These are phyloP conservation scores for Kodamaea jinghongensis DNA, from an alignment of 805 yeast genomes.

Conservation along the genomic window DNA sequence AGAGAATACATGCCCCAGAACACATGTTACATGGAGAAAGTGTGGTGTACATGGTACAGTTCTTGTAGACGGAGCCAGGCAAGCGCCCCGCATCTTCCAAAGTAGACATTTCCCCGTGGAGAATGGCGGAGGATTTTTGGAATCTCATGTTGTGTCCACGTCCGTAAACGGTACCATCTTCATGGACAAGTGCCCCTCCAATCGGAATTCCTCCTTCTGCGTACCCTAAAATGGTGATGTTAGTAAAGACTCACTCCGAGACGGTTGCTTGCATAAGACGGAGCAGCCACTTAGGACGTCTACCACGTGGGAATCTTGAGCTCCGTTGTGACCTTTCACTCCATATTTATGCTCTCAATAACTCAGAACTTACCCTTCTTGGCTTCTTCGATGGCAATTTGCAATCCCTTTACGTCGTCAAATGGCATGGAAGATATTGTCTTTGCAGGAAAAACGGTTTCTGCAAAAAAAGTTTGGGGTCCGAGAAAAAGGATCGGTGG, in stretches of 20 bases:
- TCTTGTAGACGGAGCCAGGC: slow-evolving; percentile 72
- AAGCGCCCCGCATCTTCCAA: slow-evolving; percentile 90
- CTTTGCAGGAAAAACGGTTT: background rate
- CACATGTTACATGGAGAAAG: slow-evolving; percentile 95
- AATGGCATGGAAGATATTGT: slow-evolving; percentile 38
- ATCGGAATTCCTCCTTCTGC: slow-evolving; percentile 92
- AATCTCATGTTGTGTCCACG: slow-evolving; percentile 88
- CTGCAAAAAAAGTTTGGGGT: background rate
- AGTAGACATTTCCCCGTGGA: slow-evolving; percentile 91
- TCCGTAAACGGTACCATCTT: slow-evolving; percentile 80
- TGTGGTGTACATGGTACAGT: slow-evolving; percentile 89
- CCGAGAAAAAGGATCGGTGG: too few species aligned
- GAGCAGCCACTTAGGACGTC: background rate
- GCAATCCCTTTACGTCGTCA: slow-evolving; percentile 65
- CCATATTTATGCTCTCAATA: background rate
- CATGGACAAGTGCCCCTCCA: slow-evolving; percentile 69
- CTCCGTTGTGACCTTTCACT: background rate
- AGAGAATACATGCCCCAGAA: slow-evolving; percentile 86
- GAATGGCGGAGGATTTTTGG: slow-evolving; percentile 77
- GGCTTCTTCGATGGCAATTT: slow-evolving; percentile 73
- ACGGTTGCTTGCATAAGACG: background rate
- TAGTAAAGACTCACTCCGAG: too few species aligned
- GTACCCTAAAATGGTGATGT: slow-evolving; percentile 42
- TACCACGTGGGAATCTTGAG: too few species aligned
- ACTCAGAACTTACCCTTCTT: slow-evolving; percentile 41